These are phyloP conservation scores for Kwoniella sp. DNA, from an alignment of 768 basidiomycete genomes.

Conservation along the genomic window DNA sequence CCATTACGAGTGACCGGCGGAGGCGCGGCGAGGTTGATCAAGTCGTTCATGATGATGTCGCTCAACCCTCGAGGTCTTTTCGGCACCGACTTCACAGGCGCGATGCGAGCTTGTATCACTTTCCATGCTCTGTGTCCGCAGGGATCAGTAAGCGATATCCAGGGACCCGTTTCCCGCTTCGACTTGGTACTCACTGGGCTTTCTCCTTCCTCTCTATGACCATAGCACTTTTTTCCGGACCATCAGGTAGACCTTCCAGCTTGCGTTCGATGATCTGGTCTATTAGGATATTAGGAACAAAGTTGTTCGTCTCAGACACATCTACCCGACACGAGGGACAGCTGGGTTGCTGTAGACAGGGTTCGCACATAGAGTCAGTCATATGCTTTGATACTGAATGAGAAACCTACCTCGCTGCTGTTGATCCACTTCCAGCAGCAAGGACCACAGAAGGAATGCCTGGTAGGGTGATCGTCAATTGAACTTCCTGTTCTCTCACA, in stretches of 20 bases:
- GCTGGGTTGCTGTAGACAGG: conserved; percentile 34
- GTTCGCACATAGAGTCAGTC: background rate
- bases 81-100: conserved; percentile 13
- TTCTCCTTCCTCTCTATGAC: conserved; percentile 41
- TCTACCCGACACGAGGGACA: conserved; percentile 47
- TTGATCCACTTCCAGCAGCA: conserved; percentile 51
- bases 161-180: background rate
- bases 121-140: conserved; percentile 35
- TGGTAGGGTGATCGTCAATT: conserved; percentile 6
- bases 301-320: conserved; percentile 21
- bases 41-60: conserved; percentile 27
- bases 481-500: too few species aligned
- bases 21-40: conserved; percentile 29
- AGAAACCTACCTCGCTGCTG: conserved; percentile 34
- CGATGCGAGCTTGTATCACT: conserved; percentile 26
- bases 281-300: conserved; percentile 47
- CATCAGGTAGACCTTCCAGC: conserved; percentile 29
- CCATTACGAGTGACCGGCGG: conserved; percentile 10
- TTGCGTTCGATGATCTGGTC: conserved; percentile 51
- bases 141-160: background rate
- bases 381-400: too few species aligned
- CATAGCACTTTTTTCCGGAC: conserved; percentile 33
- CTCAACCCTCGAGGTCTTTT: conserved; percentile 30
- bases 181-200: conserved; percentile 26
- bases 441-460: conserved; percentile 49